Percentiles rank a stretch among this genome's conserved stretches.
Conservation (phyloP, 2,329 filamentous ascomycete genomes). For the Fusarium keratoplasticum region DNA sequence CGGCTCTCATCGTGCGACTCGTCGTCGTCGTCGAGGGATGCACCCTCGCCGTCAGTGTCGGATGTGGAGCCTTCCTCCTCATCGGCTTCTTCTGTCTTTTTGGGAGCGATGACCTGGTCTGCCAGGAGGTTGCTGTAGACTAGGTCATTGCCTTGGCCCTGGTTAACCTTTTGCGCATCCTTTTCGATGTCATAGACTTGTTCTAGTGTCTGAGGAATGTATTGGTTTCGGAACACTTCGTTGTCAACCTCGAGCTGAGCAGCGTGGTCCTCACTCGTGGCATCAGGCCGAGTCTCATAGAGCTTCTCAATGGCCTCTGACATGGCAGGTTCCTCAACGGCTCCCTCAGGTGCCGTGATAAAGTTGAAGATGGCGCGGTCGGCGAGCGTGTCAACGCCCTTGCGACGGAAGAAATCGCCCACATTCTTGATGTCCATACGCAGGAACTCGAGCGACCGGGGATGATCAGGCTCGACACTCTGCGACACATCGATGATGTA, state of each 20-base stretch:
- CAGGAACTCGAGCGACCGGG: conserved; percentile 89
- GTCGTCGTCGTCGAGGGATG: conserved; percentile 56
- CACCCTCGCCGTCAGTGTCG: conserved; percentile 62
- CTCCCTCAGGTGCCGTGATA: conserved; percentile 73
- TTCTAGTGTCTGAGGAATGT: conserved; percentile 94
- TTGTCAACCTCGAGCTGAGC: conserved; percentile 81
- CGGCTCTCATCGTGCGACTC: conserved; percentile 61
- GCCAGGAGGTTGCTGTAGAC: conserved; percentile 89
- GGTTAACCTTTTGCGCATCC: conserved; percentile 81
- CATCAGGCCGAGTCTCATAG: conserved; percentile 66
- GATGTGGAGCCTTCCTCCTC: conserved; percentile 54
- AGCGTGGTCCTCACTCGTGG: conserved; percentile 62
- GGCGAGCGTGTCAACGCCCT: conserved; percentile 83
- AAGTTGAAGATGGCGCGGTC: conserved; percentile 89
- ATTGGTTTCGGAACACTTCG: conserved; percentile 94
- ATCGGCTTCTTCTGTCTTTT: conserved; percentile 51
- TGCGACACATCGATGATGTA: conserved; percentile 99
- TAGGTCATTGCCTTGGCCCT: conserved; percentile 79
- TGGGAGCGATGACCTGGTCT: conserved; percentile 65
- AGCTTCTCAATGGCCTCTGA: conserved; percentile 72
- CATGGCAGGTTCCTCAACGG: conserved; percentile 71
- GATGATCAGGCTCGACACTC: conserved; percentile 96
- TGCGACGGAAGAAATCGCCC: conserved; percentile 88
- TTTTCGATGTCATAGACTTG: conserved; percentile 97
- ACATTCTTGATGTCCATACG: conserved; percentile 99